These are phyloP conservation scores for Malbranchea cinnamomea DNA, from an alignment of 2,329 filamentous ascomycete genomes.

Conservation along the genomic window DNA sequence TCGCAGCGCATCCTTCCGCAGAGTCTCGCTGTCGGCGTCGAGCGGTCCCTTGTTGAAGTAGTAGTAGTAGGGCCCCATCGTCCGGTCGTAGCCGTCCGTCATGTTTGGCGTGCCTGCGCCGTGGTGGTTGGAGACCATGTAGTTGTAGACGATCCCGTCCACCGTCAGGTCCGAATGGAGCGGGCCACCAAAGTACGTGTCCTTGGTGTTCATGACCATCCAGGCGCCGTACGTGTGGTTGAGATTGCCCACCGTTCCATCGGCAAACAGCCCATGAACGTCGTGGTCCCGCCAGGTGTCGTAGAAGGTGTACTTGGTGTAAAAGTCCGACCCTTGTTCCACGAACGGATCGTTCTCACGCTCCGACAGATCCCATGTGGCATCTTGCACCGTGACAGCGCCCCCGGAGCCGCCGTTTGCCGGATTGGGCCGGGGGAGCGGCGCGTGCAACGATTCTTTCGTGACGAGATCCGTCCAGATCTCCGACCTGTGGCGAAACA, in stretches of 20 bases:
- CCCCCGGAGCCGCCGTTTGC: conserved; percentile 25
- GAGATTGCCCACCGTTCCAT: conserved; percentile 35
- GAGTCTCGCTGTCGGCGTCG: conserved; percentile 31
- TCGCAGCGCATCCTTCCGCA: conserved; percentile 40
- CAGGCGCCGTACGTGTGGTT: conserved; percentile 44
- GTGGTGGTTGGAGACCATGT: conserved; percentile 48
- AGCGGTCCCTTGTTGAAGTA: conserved; percentile 45
- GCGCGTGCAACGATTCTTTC: conserved; percentile 40
- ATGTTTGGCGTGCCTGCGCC: conserved; percentile 50
- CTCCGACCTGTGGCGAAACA: conserved; percentile 44
- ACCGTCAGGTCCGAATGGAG: conserved; percentile 48
- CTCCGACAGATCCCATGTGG: conserved; percentile 46
- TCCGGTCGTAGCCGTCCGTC: conserved; percentile 48
- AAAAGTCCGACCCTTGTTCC: conserved; percentile 42
- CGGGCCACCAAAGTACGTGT: conserved; percentile 48
- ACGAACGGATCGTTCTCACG: conserved; percentile 42
- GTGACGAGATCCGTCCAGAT: conserved; percentile 51
- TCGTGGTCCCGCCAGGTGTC: conserved; percentile 44
- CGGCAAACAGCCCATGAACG: conserved; percentile 41
- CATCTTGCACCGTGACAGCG: conserved; percentile 44
- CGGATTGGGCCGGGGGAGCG: conserved; percentile 28
- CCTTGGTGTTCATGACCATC: conserved; percentile 50
- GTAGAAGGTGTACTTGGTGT: conserved; percentile 51
- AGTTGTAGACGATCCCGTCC: conserved; percentile 52
- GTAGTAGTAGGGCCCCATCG: conserved; percentile 49